Base-by-base conservation (phyloP, 2,329 filamentous ascomycete species). In the Ophioceras dolichostomum region DNA sequence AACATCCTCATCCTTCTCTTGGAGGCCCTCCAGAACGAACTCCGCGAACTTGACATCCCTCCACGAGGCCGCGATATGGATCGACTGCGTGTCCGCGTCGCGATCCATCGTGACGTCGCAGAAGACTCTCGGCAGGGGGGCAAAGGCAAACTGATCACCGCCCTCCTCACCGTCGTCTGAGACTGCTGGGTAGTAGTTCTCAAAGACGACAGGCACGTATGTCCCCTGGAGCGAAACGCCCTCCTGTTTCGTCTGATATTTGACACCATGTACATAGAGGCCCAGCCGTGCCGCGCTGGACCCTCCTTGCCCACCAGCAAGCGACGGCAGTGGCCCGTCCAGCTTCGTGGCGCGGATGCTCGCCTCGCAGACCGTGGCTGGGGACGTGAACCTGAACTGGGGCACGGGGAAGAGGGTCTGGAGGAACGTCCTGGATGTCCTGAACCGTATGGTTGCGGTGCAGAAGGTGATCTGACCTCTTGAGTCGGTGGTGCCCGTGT, bases 191-290 rank as follows among this genome's bases (percentile, higher is more conserved):
- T n/a, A n/a, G n/a, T n/a, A 49, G 36, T 58, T 66, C 48, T 80
- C 75, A 43, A 80, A 73, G 0, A 79, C 53, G 0, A 78, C 56
- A 0, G 71, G 65, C 27, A 79, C 49, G 43, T 70, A 79, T 0
- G 68, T 68, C 2, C 73, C 75, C 10, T 53, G 53, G 1, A 73
- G 47, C 0, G 59, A 53, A 0, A 56, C 54, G 1, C 72, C 70
- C 38, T 54, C 69, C 50, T 60, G 55, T 44, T 65, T 68, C 1
- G 54, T 60, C 32, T n/a, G 20, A 44, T 76, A 77, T 42, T 74
- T 54, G 2, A 79, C 68, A 0, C 71, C 75, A 42, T 80, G 76
- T 13, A 81, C 65, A 47, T 75, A 79, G 0, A 81, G 59, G 0
- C 73, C 75, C 12, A 75, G 56, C 44, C 68, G 65, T 14, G 57